Percentiles rank a stretch among this genome's conserved stretches.
phyloP scores from a whole-genome alignment of 345 rosid species.

The Murraya koenigii region DNA sequence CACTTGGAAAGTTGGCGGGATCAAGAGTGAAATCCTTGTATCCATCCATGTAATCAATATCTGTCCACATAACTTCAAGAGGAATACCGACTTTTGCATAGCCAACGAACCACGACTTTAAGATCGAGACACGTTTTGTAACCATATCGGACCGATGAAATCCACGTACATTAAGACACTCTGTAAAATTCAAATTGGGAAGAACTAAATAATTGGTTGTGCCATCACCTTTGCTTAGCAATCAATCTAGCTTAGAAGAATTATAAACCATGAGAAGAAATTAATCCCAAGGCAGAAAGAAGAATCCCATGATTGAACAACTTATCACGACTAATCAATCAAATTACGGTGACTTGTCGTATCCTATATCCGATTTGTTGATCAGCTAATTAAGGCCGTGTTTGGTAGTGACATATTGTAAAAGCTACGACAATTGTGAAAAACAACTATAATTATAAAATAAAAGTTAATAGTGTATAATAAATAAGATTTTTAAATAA shows the following conservation, averaged over 20 bases:
- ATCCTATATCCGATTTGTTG: not conserved
- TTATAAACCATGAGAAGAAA: not conserved
- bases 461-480: too few relatives aligned
- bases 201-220: not conserved
- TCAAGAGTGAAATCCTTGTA: conserved; percentile 48
- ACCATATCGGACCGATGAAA: conserved; percentile 45
- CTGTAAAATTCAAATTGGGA: not conserved
- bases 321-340: not conserved
- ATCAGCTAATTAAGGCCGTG: too few relatives aligned
- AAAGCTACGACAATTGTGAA: too few relatives aligned
- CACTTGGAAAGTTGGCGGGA: conserved; percentile 34
- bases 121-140: conserved; percentile 36
- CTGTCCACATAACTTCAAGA: conserved; percentile 53
- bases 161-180: conserved; percentile 19
- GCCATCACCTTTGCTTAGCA: not conserved
- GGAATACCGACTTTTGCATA: conserved; percentile 45
- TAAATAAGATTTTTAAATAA: too few relatives aligned
- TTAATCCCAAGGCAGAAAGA: not conserved
- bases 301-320: not conserved
- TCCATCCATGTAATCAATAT: conserved; percentile 50
- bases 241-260: not conserved
- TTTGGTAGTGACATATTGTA: too few relatives aligned
- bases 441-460: too few relatives aligned
- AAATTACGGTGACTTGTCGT: not conserved
- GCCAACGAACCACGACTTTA: conserved; percentile 35